Evolutionary conservation across 202 grass and related monocot genomes (phyloP), one percentile per base, ranked within the genome.

Genomic region (Carex arenaria): DNA sequence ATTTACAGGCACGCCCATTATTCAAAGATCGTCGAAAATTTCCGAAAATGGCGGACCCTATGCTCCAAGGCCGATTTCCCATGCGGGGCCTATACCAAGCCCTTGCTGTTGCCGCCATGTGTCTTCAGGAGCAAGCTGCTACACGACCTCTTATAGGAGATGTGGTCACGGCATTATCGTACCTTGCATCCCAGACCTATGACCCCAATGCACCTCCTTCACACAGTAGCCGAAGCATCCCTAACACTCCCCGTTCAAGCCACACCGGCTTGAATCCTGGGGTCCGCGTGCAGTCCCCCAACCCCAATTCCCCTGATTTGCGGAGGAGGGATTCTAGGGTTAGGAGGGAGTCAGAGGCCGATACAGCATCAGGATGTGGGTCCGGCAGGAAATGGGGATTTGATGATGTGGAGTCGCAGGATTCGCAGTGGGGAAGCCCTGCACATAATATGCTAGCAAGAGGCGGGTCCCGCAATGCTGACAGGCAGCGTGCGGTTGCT

Each of bases 81-180:
- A 93, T 93, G 90, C 91, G 96, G 67, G 96, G 96, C 28, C 85
- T 99, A 22, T 99, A 99, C 78, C 96, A 99, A 64, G 96, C 96
- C 63, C 64, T 99, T 65, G 96, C 96, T 84, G 91, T 99, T 87
- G 96, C 96, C 22, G 96, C 96, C 55, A 99, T 99, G 96, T 99
- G 96, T 84, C 85, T 99, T 70, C 96, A 99, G 81, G 96, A 99
- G 82, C 96, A 99, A 90, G 93, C 91, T 47, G 84, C 96, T 18
- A 99, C 91, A 63, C 89, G 96, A 22, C 96, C 96, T 67, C 91
- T 90, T 40, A 99, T 99, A 40, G 96, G 91, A 59, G 96, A 99
- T 85, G 96, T 99, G 1, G 96, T 99, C 55, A 99, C 96, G 12
- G 93, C 96, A 20, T 93, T 99, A 45, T 95, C 96, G 40, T 99